phyloP scores from a whole-genome alignment of 2,329 filamentous ascomycete genomes.

The Phialophora macrospora region DNA sequence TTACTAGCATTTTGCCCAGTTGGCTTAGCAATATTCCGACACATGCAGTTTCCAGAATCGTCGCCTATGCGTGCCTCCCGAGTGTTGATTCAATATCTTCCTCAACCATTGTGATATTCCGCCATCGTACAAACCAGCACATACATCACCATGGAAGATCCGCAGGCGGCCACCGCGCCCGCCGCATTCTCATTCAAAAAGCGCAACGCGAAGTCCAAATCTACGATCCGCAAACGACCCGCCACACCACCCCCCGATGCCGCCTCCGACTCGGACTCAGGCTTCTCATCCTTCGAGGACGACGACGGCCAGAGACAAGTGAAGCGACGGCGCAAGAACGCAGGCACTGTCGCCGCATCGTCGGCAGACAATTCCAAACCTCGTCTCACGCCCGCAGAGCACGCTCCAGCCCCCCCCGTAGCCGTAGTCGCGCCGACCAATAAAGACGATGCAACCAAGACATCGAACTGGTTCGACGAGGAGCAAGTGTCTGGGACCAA shows the following conservation, averaged over 20 bases:
- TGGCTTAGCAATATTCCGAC: background rate
- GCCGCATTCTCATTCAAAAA: slow-evolving; percentile 73
- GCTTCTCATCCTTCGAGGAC: slow-evolving; percentile 75
- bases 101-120: background rate
- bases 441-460: slow-evolving; percentile 86
- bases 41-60: background rate
- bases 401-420: slow-evolving; percentile 65
- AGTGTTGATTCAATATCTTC: background rate
- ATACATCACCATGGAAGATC: slow-evolving; percentile 40
- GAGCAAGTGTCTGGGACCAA: slow-evolving; percentile 42
- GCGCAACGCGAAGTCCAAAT: slow-evolving; percentile 74
- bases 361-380: slow-evolving; percentile 50
- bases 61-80: background rate
- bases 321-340: slow-evolving; percentile 77
- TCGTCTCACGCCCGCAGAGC: slow-evolving; percentile 56
- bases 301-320: slow-evolving; percentile 72
- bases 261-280: slow-evolving; percentile 63
- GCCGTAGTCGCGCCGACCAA: slow-evolving; percentile 65
- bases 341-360: slow-evolving; percentile 66
- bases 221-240: slow-evolving; percentile 78
- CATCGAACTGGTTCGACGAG: slow-evolving; percentile 87
- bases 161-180: slow-evolving; percentile 29
- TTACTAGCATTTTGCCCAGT: too few relatives aligned
- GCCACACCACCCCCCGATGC: slow-evolving; percentile 68
- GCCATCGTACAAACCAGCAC: background rate